phyloP scores from a whole-genome alignment of 495 filamentous ascomycete genomes.

The Peziza echinospora region DNA sequence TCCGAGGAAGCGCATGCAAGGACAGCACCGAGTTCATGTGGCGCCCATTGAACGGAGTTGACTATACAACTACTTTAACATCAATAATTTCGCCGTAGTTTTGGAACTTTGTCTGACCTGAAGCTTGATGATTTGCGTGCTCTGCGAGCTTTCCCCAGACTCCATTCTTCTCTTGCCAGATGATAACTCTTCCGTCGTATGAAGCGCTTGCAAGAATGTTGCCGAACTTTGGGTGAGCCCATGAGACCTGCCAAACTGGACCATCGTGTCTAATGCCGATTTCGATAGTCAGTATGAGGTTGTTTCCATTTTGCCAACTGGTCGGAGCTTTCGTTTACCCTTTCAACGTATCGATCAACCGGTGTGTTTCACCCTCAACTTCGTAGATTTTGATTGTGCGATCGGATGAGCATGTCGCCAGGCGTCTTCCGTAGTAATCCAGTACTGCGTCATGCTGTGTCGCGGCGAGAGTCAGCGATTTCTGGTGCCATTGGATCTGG shows the following conservation, averaged over 20 bases:
- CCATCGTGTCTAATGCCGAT: slow-evolving; percentile 91
- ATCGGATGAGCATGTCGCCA: slow-evolving; percentile 94
- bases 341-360: slow-evolving; percentile 78
- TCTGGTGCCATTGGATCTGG: not conserved
- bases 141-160: slow-evolving; percentile 15
- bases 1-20: slow-evolving; percentile 87
- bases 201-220: slow-evolving; percentile 85
- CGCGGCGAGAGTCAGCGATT: slow-evolving; percentile 2
- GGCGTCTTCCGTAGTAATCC: slow-evolving; percentile 90
- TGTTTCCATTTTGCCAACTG: too few species aligned
- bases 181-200: slow-evolving; percentile 94
- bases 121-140: slow-evolving; percentile 18
- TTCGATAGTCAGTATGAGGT: too few species aligned
- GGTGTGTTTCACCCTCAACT: slow-evolving; percentile 82
- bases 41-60: slow-evolving; percentile 93
- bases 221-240: slow-evolving; percentile 96
- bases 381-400: slow-evolving; percentile 99
- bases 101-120: slow-evolving; percentile 6
- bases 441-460: slow-evolving; percentile 96
- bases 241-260: slow-evolving; percentile 88
- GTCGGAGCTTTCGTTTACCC: too few species aligned
- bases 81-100: not conserved
- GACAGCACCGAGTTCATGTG: slow-evolving; percentile 82
- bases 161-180: slow-evolving; percentile 63
- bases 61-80: slow-evolving; percentile 24